Evolutionary conservation across 2,329 filamentous ascomycete genomes (phyloP).

Genomic region (Coniosporium tulheliwenetii): DNA sequence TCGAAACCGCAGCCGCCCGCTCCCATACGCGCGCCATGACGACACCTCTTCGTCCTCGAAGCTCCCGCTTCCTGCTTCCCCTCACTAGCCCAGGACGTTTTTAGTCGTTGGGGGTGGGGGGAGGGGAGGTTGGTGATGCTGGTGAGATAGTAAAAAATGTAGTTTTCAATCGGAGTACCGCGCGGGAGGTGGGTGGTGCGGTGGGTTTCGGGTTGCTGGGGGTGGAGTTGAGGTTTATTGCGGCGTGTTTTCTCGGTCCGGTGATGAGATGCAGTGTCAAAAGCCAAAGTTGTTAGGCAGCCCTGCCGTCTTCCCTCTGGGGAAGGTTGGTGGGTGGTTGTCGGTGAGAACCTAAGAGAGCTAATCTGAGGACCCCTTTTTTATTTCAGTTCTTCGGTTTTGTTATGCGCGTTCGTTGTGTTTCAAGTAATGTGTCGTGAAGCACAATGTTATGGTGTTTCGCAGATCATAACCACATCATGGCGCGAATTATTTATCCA

Average conservation of each 20-base stretch:
- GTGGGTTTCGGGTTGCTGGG: background rate
- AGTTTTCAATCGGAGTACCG: slow-evolving; percentile 5
- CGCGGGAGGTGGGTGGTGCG: background rate
- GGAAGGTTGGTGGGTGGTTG: slow-evolving; percentile 1
- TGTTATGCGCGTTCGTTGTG: too few species aligned
- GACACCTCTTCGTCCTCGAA: slow-evolving; percentile 1
- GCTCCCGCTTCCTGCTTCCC: background rate
- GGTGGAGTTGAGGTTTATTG: background rate
- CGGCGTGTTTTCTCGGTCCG: slow-evolving; percentile 1
- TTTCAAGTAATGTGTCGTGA: too few species aligned
- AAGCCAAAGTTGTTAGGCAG: slow-evolving; percentile 5
- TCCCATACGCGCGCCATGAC: slow-evolving; percentile 1
- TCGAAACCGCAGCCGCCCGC: background rate
- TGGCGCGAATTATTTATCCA: too few species aligned
- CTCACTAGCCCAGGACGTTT: too few species aligned
- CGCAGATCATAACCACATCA: too few species aligned
- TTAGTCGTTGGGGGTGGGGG: too few species aligned
- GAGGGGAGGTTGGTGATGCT: background rate
- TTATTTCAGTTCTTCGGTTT: background rate
- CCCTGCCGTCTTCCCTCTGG: background rate
- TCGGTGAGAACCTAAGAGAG: slow-evolving; percentile 4
- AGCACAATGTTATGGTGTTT: too few species aligned
- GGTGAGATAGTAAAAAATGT: slow-evolving; percentile 1
- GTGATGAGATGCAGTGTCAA: slow-evolving; percentile 4
- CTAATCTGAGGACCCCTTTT: slow-evolving; percentile 4